phyloP scores from a whole-genome alignment of 2,329 filamentous ascomycete genomes.

The Aspergillus fumigatiaffinis region DNA sequence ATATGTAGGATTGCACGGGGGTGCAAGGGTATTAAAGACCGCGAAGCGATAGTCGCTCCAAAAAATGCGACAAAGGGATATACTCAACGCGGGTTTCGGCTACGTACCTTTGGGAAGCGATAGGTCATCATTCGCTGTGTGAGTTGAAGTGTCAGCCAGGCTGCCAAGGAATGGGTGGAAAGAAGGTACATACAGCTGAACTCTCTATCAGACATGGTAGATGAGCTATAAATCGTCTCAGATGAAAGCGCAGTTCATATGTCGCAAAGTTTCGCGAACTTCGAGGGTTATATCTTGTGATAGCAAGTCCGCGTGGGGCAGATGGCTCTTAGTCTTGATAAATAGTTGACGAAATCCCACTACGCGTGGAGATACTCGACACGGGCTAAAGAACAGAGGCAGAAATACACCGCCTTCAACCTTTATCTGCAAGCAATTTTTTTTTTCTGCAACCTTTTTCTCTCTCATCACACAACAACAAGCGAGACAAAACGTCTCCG shows the following conservation, averaged over 20 bases:
- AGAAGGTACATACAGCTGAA: conserved; percentile 43
- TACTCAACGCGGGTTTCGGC: background rate
- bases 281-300: conserved; percentile 4
- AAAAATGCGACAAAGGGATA: background rate
- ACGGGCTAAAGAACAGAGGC: conserved; percentile 19
- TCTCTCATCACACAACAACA: conserved; percentile 10
- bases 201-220: conserved; percentile 53
- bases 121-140: conserved; percentile 54
- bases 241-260: background rate
- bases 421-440: conserved; percentile 18
- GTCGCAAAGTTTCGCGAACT: background rate
- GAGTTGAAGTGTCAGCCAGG: conserved; percentile 18
- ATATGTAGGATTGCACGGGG: conserved; percentile 1
- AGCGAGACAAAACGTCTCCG: background rate
- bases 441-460: conserved; percentile 15
- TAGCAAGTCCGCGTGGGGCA: conserved; percentile 18
- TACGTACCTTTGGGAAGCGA: conserved; percentile 55
- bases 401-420: conserved; percentile 23
- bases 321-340: conserved; percentile 4
- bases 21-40: background rate
- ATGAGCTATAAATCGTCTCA: background rate
- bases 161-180: conserved; percentile 8
- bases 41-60: background rate
- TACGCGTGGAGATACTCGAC: conserved; percentile 11
- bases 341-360: conserved; percentile 5